Base-by-base conservation (phyloP, 805 yeast genomes). In the Yarrowia yakushimensis region DNA sequence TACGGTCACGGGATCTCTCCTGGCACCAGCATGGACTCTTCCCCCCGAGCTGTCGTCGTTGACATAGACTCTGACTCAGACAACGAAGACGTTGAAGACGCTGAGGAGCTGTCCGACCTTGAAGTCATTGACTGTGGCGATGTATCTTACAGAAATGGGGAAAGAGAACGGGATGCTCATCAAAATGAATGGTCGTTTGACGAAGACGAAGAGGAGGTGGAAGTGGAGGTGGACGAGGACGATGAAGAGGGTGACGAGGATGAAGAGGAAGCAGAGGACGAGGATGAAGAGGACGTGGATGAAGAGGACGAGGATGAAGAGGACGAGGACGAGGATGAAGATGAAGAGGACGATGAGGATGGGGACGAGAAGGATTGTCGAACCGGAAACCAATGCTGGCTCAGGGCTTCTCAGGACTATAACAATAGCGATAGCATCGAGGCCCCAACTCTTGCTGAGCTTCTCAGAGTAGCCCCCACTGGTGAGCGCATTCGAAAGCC, bases 211-310 rank as follows among this genome's bases (percentile, higher is more conserved):
- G 13, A 10, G 34, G 34, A 6, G 7, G 13, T 13, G 6, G 34
- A 6, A 2, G 13, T 12, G 34, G 11, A 5, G 7, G 34, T 17
- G 13, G 54, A n/a, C n/a, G 64, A 52, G 28, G 65, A 52, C 5
- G 48, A 60, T 3, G 41, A 50, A 20, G 41, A 36, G 10, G 42
- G 48, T 7, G 43, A 41, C 34, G 64, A 42, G 12, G 43, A 27
- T 20, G 36, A 30, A 2, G 34, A 11, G 2, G 34, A 28, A 4
- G 23, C 27, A 12, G 34, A 43, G 9, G 50, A 27, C 1, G 50
- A 43, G 4, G 48, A 25, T 17, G 48, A 42, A 4, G 46, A 41
- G 9, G 43, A 5, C 4, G 25, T 12, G 23, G 46, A 23, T 4
- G 46, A 41, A 8, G 48, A 25, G 1, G 48, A 42, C 1, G 48